Evolutionary conservation across 2,329 filamentous ascomycete genomes (phyloP).

Genomic region (Didymella pinodella): DNA sequence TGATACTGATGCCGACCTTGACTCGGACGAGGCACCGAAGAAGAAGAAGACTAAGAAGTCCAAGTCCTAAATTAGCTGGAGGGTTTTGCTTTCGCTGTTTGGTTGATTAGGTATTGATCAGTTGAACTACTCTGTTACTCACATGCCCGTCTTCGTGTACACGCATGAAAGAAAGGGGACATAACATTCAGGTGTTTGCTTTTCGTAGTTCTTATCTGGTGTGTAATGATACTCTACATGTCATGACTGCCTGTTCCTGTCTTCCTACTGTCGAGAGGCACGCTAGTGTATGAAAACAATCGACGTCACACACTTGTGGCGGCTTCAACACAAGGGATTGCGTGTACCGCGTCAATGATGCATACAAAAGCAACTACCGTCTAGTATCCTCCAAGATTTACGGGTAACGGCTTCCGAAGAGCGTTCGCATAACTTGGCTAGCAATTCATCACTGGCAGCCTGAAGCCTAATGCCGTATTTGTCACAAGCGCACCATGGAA

Average conservation of each 20-base stretch:
- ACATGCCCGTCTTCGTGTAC: neutral
- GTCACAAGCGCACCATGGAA: conserved; percentile 2
- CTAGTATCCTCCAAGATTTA: neutral
- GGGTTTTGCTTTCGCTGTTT: neutral
- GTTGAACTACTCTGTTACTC: neutral
- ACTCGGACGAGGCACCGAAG: conserved; percentile 28
- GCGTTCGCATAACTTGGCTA: neutral
- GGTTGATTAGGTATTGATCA: neutral
- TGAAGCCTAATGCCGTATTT: conserved; percentile 1
- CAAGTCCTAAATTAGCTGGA: conserved; percentile 12
- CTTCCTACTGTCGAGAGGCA: neutral
- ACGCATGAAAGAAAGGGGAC: neutral
- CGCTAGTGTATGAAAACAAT: conserved; percentile 5
- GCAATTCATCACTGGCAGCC: neutral
- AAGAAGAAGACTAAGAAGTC: conserved; percentile 32
- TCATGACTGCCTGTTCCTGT: neutral
- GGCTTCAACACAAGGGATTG: conserved; percentile 9
- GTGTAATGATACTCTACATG: conserved; percentile 4
- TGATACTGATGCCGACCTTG: conserved; percentile 27
- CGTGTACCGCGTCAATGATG: neutral
- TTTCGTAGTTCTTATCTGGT: conserved; percentile 4
- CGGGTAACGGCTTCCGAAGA: neutral
- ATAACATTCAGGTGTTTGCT: neutral
- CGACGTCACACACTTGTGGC: neutral
- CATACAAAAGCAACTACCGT: neutral